phyloP scores from a whole-genome alignment of 441 rosid genomes.

The Erodium moschatum region DNA sequence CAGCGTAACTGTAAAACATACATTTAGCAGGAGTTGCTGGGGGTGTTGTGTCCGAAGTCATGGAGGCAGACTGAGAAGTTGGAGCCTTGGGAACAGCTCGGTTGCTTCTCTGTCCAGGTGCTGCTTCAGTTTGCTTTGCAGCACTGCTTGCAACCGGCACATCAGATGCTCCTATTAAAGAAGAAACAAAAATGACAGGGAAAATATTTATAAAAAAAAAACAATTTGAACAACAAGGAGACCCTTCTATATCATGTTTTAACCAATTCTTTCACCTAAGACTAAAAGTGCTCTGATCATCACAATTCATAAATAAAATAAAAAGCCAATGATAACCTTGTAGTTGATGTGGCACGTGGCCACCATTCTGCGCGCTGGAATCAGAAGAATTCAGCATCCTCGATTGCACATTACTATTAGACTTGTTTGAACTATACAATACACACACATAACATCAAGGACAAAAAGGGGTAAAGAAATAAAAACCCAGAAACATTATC shows the following conservation, averaged over 20 bases:
- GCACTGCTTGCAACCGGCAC: constrained; percentile 30
- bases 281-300: background rate
- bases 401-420: constrained; percentile 44
- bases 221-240: background rate
- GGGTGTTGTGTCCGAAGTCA: constrained; percentile 36
- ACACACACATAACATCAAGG: background rate
- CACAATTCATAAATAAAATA: constrained; percentile 30
- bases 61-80: constrained; percentile 58
- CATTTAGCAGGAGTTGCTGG: constrained; percentile 47
- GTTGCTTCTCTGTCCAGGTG: constrained; percentile 34
- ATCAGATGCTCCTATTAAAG: constrained; percentile 39
- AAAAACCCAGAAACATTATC: too few species aligned
- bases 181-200: background rate
- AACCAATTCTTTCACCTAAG: background rate
- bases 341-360: constrained; percentile 39
- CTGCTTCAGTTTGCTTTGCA: constrained; percentile 36
- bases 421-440: constrained; percentile 63
- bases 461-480: too few species aligned
- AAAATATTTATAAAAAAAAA: background rate
- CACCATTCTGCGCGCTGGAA: constrained; percentile 48
- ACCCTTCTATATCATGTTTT: background rate
- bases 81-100: constrained; percentile 74
- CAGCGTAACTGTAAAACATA: constrained; percentile 13
- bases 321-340: constrained; percentile 43
- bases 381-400: constrained; percentile 45